phyloP scores from a whole-genome alignment of 768 basidiomycete species.

The Auriculariales sp. region DNA sequence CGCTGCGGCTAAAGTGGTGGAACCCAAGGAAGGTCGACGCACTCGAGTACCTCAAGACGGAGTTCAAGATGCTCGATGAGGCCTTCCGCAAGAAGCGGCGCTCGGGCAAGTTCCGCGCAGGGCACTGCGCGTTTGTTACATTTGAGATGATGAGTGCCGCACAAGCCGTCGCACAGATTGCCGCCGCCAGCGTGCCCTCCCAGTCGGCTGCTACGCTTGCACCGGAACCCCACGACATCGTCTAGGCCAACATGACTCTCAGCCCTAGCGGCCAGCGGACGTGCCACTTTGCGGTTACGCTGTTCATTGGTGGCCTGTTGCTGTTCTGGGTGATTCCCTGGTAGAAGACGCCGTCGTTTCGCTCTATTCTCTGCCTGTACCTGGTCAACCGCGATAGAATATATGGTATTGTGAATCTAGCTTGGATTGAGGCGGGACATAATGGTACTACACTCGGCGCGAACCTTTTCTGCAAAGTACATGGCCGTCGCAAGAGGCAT shows the following conservation, averaged over 20 bases:
- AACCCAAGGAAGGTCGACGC: constrained; percentile 62
- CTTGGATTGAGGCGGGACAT: too few relatives aligned
- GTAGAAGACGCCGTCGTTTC: too few relatives aligned
- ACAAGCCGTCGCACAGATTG: constrained; percentile 83
- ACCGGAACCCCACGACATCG: constrained; percentile 89
- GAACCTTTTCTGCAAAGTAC: too few relatives aligned
- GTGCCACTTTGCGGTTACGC: constrained; percentile 59
- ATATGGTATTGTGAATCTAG: too few relatives aligned
- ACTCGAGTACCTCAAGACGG: constrained; percentile 69
- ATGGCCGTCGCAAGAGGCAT: too few relatives aligned
- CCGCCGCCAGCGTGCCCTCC: constrained; percentile 54
- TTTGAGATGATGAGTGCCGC: constrained; percentile 93
- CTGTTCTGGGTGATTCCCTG: constrained; percentile 89
- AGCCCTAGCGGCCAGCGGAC: constrained; percentile 40
- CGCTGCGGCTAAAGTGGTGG: constrained; percentile 61
- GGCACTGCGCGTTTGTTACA: constrained; percentile 86
- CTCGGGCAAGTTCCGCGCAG: constrained; percentile 66
- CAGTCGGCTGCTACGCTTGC: constrained; percentile 60
- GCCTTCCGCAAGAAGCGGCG: constrained; percentile 56
- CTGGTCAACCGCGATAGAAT: too few relatives aligned
- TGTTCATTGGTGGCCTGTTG: constrained; percentile 55
- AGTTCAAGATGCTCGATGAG: constrained; percentile 74
- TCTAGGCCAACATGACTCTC: constrained; percentile 82
- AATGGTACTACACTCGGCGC: too few relatives aligned
- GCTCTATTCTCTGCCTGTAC: too few relatives aligned